phyloP scores from a whole-genome alignment of 2,329 filamentous ascomycete genomes.

The Sporothrix curviconia region DNA sequence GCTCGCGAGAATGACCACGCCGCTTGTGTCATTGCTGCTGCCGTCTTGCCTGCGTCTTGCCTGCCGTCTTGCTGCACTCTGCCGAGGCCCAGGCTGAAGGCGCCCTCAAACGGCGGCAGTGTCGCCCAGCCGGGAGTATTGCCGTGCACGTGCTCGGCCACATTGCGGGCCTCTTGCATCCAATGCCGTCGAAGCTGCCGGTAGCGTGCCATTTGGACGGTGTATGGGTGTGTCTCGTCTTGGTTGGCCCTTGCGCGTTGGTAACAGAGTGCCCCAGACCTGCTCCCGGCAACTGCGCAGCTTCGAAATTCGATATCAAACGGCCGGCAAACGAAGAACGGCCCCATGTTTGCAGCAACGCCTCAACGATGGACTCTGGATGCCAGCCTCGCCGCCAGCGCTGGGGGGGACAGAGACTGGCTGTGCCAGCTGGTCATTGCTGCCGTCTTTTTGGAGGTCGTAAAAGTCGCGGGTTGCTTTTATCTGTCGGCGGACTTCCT shows the following conservation, averaged over 20 bases:
- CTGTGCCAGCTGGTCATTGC: neutral
- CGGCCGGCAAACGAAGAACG: constrained; percentile 6
- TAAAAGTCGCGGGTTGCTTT: neutral
- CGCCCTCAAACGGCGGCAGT: constrained; percentile 20
- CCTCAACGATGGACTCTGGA: neutral
- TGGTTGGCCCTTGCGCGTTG: too few species aligned
- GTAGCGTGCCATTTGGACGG: constrained; percentile 14
- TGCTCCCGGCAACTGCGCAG: neutral
- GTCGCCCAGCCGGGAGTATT: constrained; percentile 12
- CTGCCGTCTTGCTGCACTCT: constrained; percentile 20
- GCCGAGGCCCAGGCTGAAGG: constrained; percentile 12
- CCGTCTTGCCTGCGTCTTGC: neutral
- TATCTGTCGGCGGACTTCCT: neutral
- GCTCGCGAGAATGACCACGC: constrained; percentile 11
- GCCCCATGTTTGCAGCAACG: constrained; percentile 1
- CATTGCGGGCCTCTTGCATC: constrained; percentile 17
- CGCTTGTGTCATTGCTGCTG: too few species aligned
- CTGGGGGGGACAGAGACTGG: too few species aligned
- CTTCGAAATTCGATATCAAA: neutral
- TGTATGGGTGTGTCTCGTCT: constrained; percentile 18
- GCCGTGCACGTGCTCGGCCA: neutral
- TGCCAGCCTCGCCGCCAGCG: too few species aligned
- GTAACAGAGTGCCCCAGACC: too few species aligned
- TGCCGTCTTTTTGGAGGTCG: neutral
- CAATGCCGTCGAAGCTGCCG: constrained; percentile 14